A percentile compares a stretch with the other conserved stretches of the same genome.
phyloP scores from a whole-genome alignment of 495 filamentous ascomycete species.

The Rhypophila decipiens region DNA sequence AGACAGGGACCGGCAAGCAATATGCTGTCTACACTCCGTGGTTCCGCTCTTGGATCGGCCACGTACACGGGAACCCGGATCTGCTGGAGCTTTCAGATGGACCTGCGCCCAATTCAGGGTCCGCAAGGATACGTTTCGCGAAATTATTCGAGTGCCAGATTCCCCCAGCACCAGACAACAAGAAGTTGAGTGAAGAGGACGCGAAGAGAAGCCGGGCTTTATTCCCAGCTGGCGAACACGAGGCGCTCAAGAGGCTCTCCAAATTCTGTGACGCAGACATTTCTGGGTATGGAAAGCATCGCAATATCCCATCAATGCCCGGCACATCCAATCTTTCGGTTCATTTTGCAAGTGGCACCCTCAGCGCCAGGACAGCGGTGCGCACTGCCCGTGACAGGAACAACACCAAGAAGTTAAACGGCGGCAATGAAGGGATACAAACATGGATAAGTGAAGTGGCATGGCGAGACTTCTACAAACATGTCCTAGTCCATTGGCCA shows the following conservation, averaged over 20 bases:
- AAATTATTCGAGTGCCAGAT: slow-evolving; percentile 59
- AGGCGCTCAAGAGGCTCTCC: slow-evolving; percentile 57
- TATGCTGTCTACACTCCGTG: slow-evolving; percentile 83
- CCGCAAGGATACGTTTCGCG: slow-evolving; percentile 45
- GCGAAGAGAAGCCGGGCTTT: slow-evolving; percentile 48
- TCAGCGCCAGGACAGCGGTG: slow-evolving; percentile 73
- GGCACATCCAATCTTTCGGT: slow-evolving; percentile 70
- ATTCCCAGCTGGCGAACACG: slow-evolving; percentile 79
- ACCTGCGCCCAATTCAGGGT: slow-evolving; percentile 54
- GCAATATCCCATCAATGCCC: slow-evolving; percentile 54
- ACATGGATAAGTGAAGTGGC: slow-evolving; percentile 84
- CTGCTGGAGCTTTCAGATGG: slow-evolving; percentile 53
- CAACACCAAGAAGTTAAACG: slow-evolving; percentile 60
- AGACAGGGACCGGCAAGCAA: slow-evolving; percentile 60
- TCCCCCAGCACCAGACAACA: slow-evolving; percentile 59
- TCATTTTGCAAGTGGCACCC: slow-evolving; percentile 69
- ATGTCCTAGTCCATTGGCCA: slow-evolving; percentile 81
- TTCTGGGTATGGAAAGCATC: slow-evolving; percentile 50
- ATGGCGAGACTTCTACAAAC: slow-evolving; percentile 91
- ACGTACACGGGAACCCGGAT: slow-evolving; percentile 61
- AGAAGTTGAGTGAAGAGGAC: slow-evolving; percentile 54
- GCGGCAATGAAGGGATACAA: slow-evolving; percentile 59
- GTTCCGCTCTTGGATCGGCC: slow-evolving; percentile 68
- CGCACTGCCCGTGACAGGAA: slow-evolving; percentile 60
- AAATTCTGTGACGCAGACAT: slow-evolving; percentile 68